Evolutionary conservation across 208 protist genomes (phyloP), one percentile per base, ranked within the genome.

Genomic region (Naegleria gruberi): DNA sequence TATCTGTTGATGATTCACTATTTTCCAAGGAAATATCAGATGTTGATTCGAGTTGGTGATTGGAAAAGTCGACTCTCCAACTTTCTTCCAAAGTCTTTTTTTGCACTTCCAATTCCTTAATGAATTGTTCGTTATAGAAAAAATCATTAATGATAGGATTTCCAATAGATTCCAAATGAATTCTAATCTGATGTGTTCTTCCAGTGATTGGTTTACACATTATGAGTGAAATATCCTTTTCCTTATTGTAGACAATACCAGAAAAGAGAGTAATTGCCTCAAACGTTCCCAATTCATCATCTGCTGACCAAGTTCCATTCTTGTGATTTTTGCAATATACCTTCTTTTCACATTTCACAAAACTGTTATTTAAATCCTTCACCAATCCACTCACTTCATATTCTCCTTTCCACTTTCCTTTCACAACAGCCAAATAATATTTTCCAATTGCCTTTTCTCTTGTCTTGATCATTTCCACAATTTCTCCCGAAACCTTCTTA

Each of bases 111-210:
- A 77, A 37, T 37, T 77, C 26, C 2, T 26, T 77, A 89, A 89
- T 30, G 44, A 82, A 89, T 23, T 45, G 8, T 41, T 17, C 17
- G 44, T 91, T 90, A 92, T 98, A 98, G 90, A 96, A 95, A 8
- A 23, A 34, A 90, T 98, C 97, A 12, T 91, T 92, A 40, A 94
- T 91, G 55, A 98, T 97, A 0, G 97, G 96, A 89, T 96, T 94
- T 0, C 96, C 96, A 0, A 98, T 89, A 17, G 93, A 92, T 47
- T 94, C 92, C 12, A 97, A 91, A 90, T 98, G 97, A n/a, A 97
- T 95, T 40, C 97, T 93, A 41, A 98, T 94, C 90, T 98, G 97
- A 91, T 98, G 97, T 19, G 97, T 97, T 57, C 97, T 93, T 41
- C 97, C 97, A 4, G 96, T 97, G 17, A 96, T 90, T 17, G 97